These are phyloP conservation scores for Eucalyptus globulus DNA, from an alignment of 345 rosid genomes.

Conservation along the genomic window DNA sequence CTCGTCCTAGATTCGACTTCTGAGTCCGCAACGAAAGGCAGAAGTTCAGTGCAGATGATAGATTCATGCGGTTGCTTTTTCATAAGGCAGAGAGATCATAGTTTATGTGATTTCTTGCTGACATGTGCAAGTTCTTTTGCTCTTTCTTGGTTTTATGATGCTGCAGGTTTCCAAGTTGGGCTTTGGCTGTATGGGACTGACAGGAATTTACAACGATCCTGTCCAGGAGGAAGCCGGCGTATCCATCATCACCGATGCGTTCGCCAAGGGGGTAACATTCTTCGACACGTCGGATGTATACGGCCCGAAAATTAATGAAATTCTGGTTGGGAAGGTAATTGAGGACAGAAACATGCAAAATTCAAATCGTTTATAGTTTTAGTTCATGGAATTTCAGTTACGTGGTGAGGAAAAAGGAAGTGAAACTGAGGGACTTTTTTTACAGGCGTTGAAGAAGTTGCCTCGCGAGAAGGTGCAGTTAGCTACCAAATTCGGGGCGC, in stretches of 20 bases:
- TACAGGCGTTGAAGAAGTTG: slow-evolving; percentile 11
- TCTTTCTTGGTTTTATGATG: background rate
- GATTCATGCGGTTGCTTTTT: background rate
- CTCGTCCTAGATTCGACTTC: background rate
- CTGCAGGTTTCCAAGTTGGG: background rate
- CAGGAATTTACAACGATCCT: background rate
- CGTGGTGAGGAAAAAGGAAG: background rate
- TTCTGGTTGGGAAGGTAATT: background rate
- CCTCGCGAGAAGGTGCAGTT: slow-evolving; percentile 14
- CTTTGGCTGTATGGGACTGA: slow-evolving; percentile 1
- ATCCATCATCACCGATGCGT: background rate
- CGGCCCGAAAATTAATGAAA: background rate
- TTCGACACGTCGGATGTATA: background rate
- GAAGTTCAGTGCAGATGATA: background rate
- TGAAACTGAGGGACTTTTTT: background rate
- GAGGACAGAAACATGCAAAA: background rate
- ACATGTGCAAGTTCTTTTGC: background rate
- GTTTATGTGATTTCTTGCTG: background rate
- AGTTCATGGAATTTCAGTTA: background rate
- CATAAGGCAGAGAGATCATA: background rate
- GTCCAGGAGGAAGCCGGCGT: background rate
- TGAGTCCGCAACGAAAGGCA: background rate
- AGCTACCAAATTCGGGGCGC: slow-evolving; percentile 13
- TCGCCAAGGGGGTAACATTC: background rate
- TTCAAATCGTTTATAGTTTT: background rate